Percentiles rank a stretch among this genome's conserved stretches.
phyloP scores from a whole-genome alignment of 192 early-diverging fungal genomes.

The Coemansia sp. region DNA sequence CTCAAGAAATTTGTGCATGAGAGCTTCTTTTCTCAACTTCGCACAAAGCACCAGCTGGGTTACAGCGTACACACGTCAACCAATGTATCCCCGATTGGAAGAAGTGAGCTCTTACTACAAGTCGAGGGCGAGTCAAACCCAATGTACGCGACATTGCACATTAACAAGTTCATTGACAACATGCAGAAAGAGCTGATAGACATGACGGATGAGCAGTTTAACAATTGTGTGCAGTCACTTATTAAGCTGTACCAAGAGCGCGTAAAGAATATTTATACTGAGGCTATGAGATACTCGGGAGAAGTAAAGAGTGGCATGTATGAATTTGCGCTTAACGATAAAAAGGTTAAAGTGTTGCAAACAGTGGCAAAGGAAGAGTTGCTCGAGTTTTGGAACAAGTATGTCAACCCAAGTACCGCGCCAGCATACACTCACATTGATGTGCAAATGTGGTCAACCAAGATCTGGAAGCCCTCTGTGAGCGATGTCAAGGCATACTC shows the following conservation, averaged over 20 bases:
- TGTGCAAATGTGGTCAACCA: slow-evolving; percentile 16
- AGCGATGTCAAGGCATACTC: slow-evolving; percentile 12
- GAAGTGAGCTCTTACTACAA: neutral
- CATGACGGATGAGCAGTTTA: slow-evolving; percentile 53
- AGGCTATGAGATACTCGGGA: slow-evolving; percentile 63
- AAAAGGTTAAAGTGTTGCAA: slow-evolving; percentile 5
- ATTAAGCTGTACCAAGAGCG: slow-evolving; percentile 62
- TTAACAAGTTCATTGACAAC: slow-evolving; percentile 74
- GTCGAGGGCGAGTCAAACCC: slow-evolving; percentile 79
- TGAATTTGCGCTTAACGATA: slow-evolving; percentile 67
- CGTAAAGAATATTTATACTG: slow-evolving; percentile 68
- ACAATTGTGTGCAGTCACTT: slow-evolving; percentile 61
- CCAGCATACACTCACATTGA: slow-evolving; percentile 35
- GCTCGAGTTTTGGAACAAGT: slow-evolving; percentile 32
- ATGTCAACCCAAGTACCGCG: slow-evolving; percentile 31
- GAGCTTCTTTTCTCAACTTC: slow-evolving; percentile 84
- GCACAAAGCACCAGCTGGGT: slow-evolving; percentile 86
- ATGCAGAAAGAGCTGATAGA: slow-evolving; percentile 27
- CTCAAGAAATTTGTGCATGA: slow-evolving; percentile 76
- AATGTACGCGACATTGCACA: slow-evolving; percentile 72
- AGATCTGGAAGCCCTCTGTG: slow-evolving; percentile 1
- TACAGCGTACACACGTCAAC: slow-evolving; percentile 33
- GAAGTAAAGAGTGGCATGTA: slow-evolving; percentile 66
- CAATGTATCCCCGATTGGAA: neutral
- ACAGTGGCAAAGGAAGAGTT: slow-evolving; percentile 24